Evolutionary conservation across 1,284 basidiomycete genomes (phyloP).

Genomic region (Melampsora larici-populina): DNA sequence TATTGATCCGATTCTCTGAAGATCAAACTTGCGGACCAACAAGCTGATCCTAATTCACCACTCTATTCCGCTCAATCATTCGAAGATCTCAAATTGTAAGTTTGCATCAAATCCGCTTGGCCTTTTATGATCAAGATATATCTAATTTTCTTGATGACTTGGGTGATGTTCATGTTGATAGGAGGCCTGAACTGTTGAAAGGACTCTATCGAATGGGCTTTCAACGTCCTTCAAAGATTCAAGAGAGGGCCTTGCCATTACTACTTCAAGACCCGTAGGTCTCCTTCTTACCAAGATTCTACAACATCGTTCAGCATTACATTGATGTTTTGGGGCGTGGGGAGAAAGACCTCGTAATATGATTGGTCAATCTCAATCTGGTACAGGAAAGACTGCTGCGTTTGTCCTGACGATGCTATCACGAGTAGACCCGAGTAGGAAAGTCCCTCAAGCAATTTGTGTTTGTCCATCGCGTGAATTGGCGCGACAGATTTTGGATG

Average conservation of each 20-base stretch:
- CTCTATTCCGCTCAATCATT: slow-evolving; percentile 91
- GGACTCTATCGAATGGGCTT: slow-evolving; percentile 97
- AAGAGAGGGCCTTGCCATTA: slow-evolving; percentile 91
- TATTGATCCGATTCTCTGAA: slow-evolving; percentile 52
- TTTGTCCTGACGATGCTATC: slow-evolving; percentile 97
- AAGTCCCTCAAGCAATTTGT: slow-evolving; percentile 67
- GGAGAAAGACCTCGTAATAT: slow-evolving; percentile 79
- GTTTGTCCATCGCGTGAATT: slow-evolving; percentile 93
- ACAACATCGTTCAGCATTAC: not conserved
- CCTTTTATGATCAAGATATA: not conserved
- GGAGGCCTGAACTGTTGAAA: slow-evolving; percentile 79
- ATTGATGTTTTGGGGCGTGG: slow-evolving; percentile 17
- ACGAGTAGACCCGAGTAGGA: slow-evolving; percentile 77
- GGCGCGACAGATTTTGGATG: slow-evolving; percentile 94
- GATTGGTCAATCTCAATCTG: slow-evolving; percentile 99
- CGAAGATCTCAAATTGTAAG: slow-evolving; percentile 86
- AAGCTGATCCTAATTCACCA: slow-evolving; percentile 92
- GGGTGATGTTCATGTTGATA: slow-evolving; percentile 20
- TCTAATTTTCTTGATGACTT: not conserved
- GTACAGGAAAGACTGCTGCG: slow-evolving; percentile 97
- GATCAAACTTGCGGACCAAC: slow-evolving; percentile 96
- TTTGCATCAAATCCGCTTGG: slow-evolving; percentile 20
- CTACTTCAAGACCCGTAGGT: slow-evolving; percentile 83
- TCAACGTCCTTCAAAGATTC: slow-evolving; percentile 97
- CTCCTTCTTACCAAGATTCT: not conserved